Conservation (phyloP, 2,329 filamentous ascomycete genomes). For the Lanzia echinophila region DNA sequence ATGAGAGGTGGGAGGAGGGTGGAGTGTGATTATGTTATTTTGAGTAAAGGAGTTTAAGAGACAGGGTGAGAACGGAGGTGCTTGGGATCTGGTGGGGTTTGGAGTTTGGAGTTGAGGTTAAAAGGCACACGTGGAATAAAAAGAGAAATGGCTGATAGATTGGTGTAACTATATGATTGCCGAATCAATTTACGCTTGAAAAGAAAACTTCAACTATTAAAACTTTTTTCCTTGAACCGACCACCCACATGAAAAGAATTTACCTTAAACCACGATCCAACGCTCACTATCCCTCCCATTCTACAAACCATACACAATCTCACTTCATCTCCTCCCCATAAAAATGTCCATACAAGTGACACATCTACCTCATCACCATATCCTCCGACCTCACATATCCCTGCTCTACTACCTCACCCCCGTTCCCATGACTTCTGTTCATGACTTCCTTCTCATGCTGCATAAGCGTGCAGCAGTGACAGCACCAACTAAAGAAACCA, state of each 20-base stretch:
- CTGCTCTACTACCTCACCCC: background rate
- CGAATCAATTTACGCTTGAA: too few species aligned
- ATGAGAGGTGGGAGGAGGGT: conserved; percentile 49
- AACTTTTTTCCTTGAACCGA: too few species aligned
- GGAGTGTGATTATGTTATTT: conserved; percentile 52
- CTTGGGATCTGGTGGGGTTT: background rate
- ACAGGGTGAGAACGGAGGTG: background rate
- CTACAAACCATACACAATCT: too few species aligned
- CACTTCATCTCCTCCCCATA: too few species aligned
- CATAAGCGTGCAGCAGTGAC: conserved; percentile 25
- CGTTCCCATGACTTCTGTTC: conserved; percentile 2
- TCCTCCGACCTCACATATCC: conserved; percentile 15
- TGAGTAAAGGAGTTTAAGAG: conserved; percentile 39
- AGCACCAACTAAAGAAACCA: conserved; percentile 34
- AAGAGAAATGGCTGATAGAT: too few species aligned
- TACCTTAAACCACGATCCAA: too few species aligned
- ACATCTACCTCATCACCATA: conserved; percentile 8
- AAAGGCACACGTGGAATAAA: too few species aligned
- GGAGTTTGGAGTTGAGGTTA: background rate
- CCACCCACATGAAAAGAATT: too few species aligned
- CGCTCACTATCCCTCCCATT: too few species aligned
- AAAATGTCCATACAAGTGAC: background rate
- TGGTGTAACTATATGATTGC: too few species aligned
- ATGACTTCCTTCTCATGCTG: conserved; percentile 26
- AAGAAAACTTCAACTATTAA: too few species aligned